Evolutionary conservation across 345 rosid genomes (phyloP), one percentile per base, ranked within the genome.

Genomic region (Excoecaria agallocha): DNA sequence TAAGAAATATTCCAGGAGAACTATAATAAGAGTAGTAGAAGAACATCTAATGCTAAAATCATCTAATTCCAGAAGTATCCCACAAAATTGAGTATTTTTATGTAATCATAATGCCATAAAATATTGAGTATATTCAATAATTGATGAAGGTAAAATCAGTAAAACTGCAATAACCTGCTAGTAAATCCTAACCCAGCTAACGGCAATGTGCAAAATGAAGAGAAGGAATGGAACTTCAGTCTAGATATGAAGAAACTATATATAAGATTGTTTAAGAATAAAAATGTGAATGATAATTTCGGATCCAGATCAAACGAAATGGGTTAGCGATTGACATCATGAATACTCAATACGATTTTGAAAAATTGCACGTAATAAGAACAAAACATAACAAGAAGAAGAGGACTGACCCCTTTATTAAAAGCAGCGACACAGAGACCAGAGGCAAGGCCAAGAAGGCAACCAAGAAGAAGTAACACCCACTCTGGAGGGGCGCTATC

Each of bases 401-500:
- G 56, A 55, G 39, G 70, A 39, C 88, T 19, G 75, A 94, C 98
- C 88, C 97, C 97, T 66, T 84, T 86, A 70, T 88, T 92, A 82
- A 95, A 95, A 17, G 89, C 93, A n/a, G 99, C 97, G 5, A 94
- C 98, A 50, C 87, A 91, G 60, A 94, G 85, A 69, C 98, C 98
- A 37, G 97, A 86, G 69, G 97, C 95, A 25, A 94, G 92, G 58
- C 97, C 97, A 25, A 94, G 89, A 65, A 94, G 91, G 84, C 97
- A 91, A 3, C 98, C 91, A 66, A 95, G 83, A 49, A 95, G 97
- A 61, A 94, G 89, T 78, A 94, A 78, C 45, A 95, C 98, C 97
- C 99, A 92, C 66, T 94, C 98, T 20, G 98, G 98, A 61, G 98
- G 91, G 20, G 97, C 98, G 56, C 86, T 89, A 63, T 89, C 96